phyloP scores from a whole-genome alignment of 2,329 filamentous ascomycete genomes.

The Ceratocystis variospora region DNA sequence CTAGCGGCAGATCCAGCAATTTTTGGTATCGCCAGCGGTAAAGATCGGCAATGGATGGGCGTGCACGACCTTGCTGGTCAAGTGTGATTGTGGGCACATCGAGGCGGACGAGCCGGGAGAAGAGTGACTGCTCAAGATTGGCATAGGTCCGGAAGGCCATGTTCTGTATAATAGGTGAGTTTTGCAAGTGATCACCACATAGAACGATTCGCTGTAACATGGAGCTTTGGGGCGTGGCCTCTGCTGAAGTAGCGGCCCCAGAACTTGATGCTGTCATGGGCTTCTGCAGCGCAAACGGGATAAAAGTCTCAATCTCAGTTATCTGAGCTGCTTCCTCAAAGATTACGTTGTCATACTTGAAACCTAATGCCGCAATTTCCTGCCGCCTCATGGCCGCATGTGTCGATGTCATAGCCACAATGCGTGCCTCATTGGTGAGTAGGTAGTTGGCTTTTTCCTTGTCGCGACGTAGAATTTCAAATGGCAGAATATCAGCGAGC shows the following conservation, averaged over 20 bases:
- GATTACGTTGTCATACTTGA: slow-evolving; percentile 92
- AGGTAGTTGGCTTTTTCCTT: slow-evolving; percentile 94
- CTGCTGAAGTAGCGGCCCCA: neutral
- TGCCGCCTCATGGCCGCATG: slow-evolving; percentile 88
- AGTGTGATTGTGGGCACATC: slow-evolving; percentile 84
- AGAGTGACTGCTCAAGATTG: slow-evolving; percentile 90
- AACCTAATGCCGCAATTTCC: slow-evolving; percentile 83
- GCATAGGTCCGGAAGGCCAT: slow-evolving; percentile 88
- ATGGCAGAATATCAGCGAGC: slow-evolving; percentile 82
- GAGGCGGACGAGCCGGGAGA: slow-evolving; percentile 76
- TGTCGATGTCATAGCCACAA: slow-evolving; percentile 97
- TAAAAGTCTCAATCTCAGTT: slow-evolving; percentile 93
- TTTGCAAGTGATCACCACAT: slow-evolving; percentile 91
- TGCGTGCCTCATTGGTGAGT: slow-evolving; percentile 86
- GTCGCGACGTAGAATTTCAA: slow-evolving; percentile 79
- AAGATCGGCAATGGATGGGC: slow-evolving; percentile 72
- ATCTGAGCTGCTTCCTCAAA: slow-evolving; percentile 99
- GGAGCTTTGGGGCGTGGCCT: slow-evolving; percentile 38
- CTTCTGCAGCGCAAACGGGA: slow-evolving; percentile 84
- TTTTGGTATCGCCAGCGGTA: slow-evolving; percentile 88
- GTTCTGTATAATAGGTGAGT: slow-evolving; percentile 90
- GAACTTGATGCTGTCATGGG: slow-evolving; percentile 43
- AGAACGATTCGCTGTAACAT: slow-evolving; percentile 72
- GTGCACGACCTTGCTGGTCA: slow-evolving; percentile 84
- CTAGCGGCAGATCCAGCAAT: slow-evolving; percentile 64